Conservation (phyloP, 352 stramenopile species). For the Globisporangium nagaii region DNA sequence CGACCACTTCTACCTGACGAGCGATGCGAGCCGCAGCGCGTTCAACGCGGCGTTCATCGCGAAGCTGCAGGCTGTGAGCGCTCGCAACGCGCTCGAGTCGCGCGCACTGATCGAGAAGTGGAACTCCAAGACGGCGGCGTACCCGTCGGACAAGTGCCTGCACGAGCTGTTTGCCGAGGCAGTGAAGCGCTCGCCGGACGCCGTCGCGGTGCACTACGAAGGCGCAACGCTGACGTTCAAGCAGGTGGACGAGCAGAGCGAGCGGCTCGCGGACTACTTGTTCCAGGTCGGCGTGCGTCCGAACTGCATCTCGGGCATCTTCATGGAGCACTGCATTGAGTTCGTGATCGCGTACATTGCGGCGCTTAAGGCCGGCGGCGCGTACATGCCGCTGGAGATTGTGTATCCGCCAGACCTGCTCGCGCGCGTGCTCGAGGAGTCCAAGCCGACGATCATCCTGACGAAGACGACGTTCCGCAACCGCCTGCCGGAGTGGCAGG, state of each 20-base stretch:
- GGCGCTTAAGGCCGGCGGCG: conserved; percentile 85
- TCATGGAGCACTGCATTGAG: conserved; percentile 91
- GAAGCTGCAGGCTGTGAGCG: conserved; percentile 28
- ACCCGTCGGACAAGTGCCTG: conserved; percentile 68
- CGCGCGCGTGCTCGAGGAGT: conserved; percentile 84
- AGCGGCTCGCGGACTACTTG: conserved; percentile 58
- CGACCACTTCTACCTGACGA: conserved; percentile 62
- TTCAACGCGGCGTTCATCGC: conserved; percentile 31
- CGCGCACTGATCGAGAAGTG: conserved; percentile 34
- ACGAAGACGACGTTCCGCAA: conserved; percentile 75
- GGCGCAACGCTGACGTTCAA: conserved; percentile 58
- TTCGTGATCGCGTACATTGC: conserved; percentile 91
- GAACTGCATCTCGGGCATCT: conserved; percentile 71
- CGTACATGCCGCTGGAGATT: conserved; percentile 89
- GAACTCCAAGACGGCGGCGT: conserved; percentile 46
- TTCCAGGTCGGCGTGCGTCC: conserved; percentile 59
- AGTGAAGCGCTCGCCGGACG: conserved; percentile 55
- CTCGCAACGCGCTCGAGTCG: conserved; percentile 38
- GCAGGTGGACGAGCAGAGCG: conserved; percentile 61
- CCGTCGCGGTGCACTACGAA: conserved; percentile 69
- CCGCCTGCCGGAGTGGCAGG: conserved; percentile 62
- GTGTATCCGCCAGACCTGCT: conserved; percentile 90
- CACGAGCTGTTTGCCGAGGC: conserved; percentile 79
- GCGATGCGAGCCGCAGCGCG: conserved; percentile 17
- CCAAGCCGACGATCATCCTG: conserved; percentile 81